Evolutionary conservation across 441 rosid species (phyloP).

Genomic region (Euphorbia celastroides): DNA sequence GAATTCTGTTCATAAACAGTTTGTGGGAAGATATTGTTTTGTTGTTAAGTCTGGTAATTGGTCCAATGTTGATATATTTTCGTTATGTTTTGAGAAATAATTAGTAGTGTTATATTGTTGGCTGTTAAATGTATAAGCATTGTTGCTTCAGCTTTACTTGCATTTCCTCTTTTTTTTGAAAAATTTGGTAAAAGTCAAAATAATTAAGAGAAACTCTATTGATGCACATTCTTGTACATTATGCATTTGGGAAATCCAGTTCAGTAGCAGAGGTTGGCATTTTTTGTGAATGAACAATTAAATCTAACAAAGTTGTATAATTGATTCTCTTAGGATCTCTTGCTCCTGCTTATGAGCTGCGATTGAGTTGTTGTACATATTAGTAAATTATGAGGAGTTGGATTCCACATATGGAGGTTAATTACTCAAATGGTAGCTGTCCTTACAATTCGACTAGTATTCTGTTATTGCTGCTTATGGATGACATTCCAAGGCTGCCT

Average conservation of each 20-base stretch:
- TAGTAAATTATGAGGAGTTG: slow-evolving; percentile 43
- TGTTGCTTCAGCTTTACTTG: slow-evolving; percentile 7
- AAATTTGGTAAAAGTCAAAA: not conserved
- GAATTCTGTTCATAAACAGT: too few species aligned
- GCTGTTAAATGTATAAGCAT: too few species aligned
- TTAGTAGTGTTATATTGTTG: too few species aligned
- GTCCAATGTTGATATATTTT: too few species aligned
- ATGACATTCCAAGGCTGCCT: too few species aligned
- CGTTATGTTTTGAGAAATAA: too few species aligned
- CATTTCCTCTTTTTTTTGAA: slow-evolving; percentile 10
- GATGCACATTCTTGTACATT: slow-evolving; percentile 4
- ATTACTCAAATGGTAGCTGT: slow-evolving; percentile 40
- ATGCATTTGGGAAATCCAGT: slow-evolving; percentile 2
- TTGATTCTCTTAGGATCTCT: not conserved
- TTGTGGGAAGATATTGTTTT: not conserved
- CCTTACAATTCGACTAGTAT: slow-evolving; percentile 69
- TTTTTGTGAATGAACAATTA: not conserved
- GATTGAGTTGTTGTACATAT: too few species aligned
- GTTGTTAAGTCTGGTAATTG: too few species aligned
- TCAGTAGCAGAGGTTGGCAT: slow-evolving; percentile 15
- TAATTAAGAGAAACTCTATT: too few species aligned
- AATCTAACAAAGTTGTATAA: not conserved
- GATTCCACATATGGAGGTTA: slow-evolving; percentile 50
- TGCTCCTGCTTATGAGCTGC: too few species aligned
- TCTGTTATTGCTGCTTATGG: too few species aligned